These are phyloP conservation scores for Juncus inflexus DNA, from an alignment of 176 grass and related monocot genomes.

Conservation along the genomic window DNA sequence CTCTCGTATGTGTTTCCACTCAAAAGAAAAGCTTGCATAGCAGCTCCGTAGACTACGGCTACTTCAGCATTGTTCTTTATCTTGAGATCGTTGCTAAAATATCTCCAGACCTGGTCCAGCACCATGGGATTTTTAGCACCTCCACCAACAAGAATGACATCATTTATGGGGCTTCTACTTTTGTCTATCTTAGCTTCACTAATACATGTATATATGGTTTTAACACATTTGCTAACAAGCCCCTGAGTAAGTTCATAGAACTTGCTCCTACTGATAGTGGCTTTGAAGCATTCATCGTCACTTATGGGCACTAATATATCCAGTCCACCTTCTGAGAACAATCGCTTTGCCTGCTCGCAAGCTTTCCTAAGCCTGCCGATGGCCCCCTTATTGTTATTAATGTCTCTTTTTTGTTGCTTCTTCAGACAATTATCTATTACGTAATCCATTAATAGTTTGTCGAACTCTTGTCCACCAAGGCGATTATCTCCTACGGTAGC, in stretches of 20 bases:
- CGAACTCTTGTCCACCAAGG: constrained; percentile 31
- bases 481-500: constrained; percentile 31
- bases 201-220: constrained; percentile 20
- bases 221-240: constrained; percentile 28
- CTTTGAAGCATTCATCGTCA: constrained; percentile 20
- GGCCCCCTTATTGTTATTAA: constrained; percentile 16
- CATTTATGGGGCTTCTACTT: constrained; percentile 12
- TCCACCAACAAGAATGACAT: constrained; percentile 22
- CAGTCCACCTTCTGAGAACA: constrained; percentile 9
- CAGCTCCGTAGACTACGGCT: constrained; percentile 1
- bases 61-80: not conserved
- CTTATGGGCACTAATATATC: constrained; percentile 8
- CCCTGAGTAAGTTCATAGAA: constrained; percentile 34
- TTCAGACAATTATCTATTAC: not conserved
- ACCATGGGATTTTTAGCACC: constrained; percentile 9
- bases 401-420: not conserved
- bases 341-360: constrained; percentile 37
- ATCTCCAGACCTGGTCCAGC: not conserved
- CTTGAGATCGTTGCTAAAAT: not conserved
- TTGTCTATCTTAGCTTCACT: constrained; percentile 33
- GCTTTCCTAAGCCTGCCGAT: constrained; percentile 13
- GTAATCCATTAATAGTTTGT: constrained; percentile 25
- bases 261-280: constrained; percentile 6
- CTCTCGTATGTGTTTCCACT: not conserved
- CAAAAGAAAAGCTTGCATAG: not conserved